These are phyloP conservation scores for Eimeria praecox DNA, from an alignment of 169 alveolate genomes.

Conservation along the genomic window DNA sequence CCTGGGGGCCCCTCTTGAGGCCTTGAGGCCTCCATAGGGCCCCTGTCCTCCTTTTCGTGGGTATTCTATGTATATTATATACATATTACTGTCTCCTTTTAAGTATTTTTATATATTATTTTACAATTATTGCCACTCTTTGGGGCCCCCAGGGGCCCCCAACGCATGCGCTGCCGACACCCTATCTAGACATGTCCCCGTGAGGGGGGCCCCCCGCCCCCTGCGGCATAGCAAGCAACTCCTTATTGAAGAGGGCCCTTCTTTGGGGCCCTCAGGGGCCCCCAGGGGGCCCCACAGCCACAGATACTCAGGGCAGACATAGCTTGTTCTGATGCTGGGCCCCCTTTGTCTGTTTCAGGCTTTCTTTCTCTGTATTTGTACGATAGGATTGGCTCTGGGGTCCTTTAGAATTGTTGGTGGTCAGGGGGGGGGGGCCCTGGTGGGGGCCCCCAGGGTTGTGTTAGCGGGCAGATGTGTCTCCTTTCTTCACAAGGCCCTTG, in stretches of 20 bases:
- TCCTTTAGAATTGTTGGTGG: neutral
- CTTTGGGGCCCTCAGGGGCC: neutral
- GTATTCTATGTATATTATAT: neutral
- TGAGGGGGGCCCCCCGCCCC: neutral
- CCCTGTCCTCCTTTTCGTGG: neutral
- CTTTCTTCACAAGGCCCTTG: neutral
- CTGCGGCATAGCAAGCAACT: neutral
- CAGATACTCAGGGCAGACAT: neutral
- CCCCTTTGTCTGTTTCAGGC: neutral
- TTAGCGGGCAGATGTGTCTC: neutral
- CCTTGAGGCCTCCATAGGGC: neutral
- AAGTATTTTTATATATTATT: neutral
- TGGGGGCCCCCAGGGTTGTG: neutral
- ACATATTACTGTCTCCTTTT: too few relatives aligned
- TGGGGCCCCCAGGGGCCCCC: constrained; percentile 18
- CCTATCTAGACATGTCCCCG: neutral
- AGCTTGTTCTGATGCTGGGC: neutral
- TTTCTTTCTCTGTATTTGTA: neutral
- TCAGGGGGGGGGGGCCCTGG: neutral
- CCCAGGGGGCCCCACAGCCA: neutral
- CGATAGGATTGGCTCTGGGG: neutral
- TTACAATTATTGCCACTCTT: neutral
- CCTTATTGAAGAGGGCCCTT: neutral
- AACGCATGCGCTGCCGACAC: neutral
- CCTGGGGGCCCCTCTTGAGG: neutral